Conservation (phyloP, 179 eudicot species). For the Silene noctiflora region DNA sequence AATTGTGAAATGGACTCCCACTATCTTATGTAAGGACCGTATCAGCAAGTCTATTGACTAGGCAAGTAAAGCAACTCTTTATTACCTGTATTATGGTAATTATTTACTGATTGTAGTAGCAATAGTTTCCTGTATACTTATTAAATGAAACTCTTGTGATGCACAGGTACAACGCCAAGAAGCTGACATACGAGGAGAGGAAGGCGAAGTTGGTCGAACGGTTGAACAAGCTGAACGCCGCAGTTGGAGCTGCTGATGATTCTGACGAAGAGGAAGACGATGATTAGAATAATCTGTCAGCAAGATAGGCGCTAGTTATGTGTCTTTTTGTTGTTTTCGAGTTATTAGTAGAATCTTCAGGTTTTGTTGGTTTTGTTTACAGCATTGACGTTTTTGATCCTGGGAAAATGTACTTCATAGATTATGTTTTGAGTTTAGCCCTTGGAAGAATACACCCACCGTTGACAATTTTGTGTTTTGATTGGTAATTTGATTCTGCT, state of each 20-base stretch:
- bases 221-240: constrained; percentile 25
- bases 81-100: not conserved
- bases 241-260: constrained; percentile 24
- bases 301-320: constrained; percentile 15
- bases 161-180: constrained; percentile 32
- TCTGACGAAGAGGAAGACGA: constrained; percentile 32
- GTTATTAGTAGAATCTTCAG: constrained; percentile 10
- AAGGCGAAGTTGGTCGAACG: constrained; percentile 29
- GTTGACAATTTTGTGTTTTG: too few relatives aligned
- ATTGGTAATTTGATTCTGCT: too few relatives aligned
- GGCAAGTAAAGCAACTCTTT: too few relatives aligned
- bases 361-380: constrained; percentile 21
- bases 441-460: not conserved
- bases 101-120: too few relatives aligned
- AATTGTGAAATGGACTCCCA: too few relatives aligned
- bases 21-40: too few relatives aligned
- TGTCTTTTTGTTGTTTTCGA: constrained; percentile 14
- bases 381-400: constrained; percentile 21
- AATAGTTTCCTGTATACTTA: not conserved
- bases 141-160: not conserved
- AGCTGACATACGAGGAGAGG: constrained; percentile 36
- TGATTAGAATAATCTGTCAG: constrained; percentile 13
- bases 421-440: constrained; percentile 13
- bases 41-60: too few relatives aligned
- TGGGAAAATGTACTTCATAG: constrained; percentile 16